These are phyloP conservation scores for Chlorella sorokiniana DNA, from an alignment of 139 green algal species.

Conservation along the genomic window DNA sequence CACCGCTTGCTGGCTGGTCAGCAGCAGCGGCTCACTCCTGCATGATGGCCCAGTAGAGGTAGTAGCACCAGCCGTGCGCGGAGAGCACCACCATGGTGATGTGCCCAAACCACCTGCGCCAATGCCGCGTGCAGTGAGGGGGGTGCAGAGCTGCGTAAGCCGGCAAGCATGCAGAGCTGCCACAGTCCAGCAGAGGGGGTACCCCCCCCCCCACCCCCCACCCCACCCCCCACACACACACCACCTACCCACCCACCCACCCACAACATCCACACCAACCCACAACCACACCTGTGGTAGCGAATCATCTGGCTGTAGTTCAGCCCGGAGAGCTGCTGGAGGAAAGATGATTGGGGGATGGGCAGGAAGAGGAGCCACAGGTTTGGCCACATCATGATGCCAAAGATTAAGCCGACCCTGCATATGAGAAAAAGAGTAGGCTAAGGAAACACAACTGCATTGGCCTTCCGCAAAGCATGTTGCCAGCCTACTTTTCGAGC, in stretches of 20 bases:
- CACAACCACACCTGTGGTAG: conserved; percentile 42
- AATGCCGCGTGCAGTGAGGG: neutral
- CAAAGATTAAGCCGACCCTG: conserved; percentile 35
- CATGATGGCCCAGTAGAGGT: conserved; percentile 42
- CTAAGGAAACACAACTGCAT: no score
- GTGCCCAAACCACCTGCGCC: conserved; percentile 47
- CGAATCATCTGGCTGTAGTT: conserved; percentile 35
- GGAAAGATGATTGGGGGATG: conserved; percentile 46
- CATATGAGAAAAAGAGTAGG: neutral
- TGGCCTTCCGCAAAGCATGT: neutral
- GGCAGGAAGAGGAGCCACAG: conserved; percentile 46
- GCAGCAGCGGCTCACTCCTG: neutral
- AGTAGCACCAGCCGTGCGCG: conserved; percentile 38
- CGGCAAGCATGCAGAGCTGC: no score
- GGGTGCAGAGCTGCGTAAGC: neutral
- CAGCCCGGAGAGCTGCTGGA: conserved; percentile 33
- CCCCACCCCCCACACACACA: no score
- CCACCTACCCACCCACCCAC: no score
- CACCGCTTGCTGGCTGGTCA: neutral
- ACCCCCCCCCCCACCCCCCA: no score
- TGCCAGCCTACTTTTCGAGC: neutral
- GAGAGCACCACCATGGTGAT: conserved; percentile 40
- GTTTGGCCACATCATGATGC: conserved; percentile 34
- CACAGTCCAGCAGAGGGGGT: no score
- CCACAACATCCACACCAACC: no score